Percentiles rank a stretch among this genome's conserved stretches.
Evolutionary conservation across 176 grass and related monocot species (phyloP).

Genomic region (Carex cristatella): DNA sequence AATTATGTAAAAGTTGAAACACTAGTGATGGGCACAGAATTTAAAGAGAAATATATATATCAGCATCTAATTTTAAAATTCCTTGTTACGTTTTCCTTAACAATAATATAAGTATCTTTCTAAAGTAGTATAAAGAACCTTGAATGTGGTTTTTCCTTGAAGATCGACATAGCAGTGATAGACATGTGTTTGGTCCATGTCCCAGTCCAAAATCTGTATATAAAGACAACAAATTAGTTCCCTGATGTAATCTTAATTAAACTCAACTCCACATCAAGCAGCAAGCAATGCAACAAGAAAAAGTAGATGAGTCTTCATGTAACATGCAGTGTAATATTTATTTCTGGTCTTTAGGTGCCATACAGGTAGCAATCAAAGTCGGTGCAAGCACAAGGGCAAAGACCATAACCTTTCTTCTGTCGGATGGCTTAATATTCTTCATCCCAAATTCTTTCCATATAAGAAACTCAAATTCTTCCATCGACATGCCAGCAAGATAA

Average conservation of each 20-base stretch:
- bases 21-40: neutral
- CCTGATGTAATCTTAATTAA: neutral
- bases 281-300: neutral
- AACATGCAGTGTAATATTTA: neutral
- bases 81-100: neutral
- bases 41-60: neutral
- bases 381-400: neutral
- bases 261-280: neutral
- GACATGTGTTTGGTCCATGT: constrained; percentile 33
- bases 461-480: constrained; percentile 44
- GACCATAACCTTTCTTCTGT: constrained; percentile 56
- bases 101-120: neutral
- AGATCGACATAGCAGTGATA: constrained; percentile 64
- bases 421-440: constrained; percentile 18
- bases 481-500: constrained; percentile 28
- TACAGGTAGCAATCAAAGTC: neutral
- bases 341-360: neutral
- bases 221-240: neutral
- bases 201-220: constrained; percentile 57
- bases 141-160: constrained; percentile 36
- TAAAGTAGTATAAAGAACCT: constrained; percentile 32
- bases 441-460: constrained; percentile 53
- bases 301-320: neutral
- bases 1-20: neutral
- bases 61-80: neutral